These are phyloP conservation scores for Zostera marina DNA, from an alignment of 116 monocot genomes.

Conservation along the genomic window DNA sequence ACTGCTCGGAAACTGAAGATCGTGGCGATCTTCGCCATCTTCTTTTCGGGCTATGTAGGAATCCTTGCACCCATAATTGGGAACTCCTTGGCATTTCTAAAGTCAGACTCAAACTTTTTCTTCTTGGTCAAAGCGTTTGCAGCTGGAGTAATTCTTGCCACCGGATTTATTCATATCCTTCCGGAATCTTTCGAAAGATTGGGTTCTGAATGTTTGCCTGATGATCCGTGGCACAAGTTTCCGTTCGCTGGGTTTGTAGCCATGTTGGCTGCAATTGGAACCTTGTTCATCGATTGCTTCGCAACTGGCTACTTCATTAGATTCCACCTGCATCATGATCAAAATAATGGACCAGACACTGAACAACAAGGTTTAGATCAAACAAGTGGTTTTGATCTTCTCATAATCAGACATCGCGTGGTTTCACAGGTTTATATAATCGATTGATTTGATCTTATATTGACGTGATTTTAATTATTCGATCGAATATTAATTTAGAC, in stretches of 20 bases:
- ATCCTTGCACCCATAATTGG: constrained; percentile 46
- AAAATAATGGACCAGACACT: constrained; percentile 11
- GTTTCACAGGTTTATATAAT: constrained; percentile 30
- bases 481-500: too few species aligned
- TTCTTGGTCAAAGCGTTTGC: constrained; percentile 62
- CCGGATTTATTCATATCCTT: constrained; percentile 60
- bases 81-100: constrained; percentile 23
- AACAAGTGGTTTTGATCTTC: neutral
- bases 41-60: constrained; percentile 31
- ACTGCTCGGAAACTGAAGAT: constrained; percentile 32
- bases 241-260: constrained; percentile 58
- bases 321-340: constrained; percentile 11
- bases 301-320: constrained; percentile 33
- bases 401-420: constrained; percentile 25
- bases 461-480: too few species aligned
- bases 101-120: constrained; percentile 35
- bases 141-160: constrained; percentile 68
- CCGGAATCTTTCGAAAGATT: constrained; percentile 41
- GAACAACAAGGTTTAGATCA: neutral
- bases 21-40: constrained; percentile 46
- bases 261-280: constrained; percentile 49
- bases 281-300: constrained; percentile 46
- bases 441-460: too few species aligned
- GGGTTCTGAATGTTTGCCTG: constrained; percentile 33
- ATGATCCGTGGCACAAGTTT: constrained; percentile 36